phyloP scores from a whole-genome alignment of 805 yeast genomes.

The Sungouiella thailandica region DNA sequence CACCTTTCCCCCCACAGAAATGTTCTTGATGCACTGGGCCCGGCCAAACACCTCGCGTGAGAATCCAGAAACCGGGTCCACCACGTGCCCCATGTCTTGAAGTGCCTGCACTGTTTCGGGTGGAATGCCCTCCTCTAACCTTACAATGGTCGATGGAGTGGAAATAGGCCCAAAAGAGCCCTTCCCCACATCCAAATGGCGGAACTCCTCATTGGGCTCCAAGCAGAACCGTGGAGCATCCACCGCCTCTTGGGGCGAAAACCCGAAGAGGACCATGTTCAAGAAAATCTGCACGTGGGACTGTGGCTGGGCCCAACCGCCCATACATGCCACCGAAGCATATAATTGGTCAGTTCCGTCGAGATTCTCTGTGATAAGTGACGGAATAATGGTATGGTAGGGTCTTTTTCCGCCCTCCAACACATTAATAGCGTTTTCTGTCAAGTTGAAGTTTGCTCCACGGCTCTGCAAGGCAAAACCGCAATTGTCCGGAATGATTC shows the following conservation, averaged over 20 bases:
- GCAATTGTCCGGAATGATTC: conserved; percentile 55
- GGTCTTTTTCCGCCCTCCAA: conserved; percentile 69
- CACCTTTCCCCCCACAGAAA: conserved; percentile 33
- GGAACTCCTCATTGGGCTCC: conserved; percentile 42
- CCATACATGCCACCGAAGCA: conserved; percentile 80
- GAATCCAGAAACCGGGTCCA: conserved; percentile 37
- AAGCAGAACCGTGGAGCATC: conserved; percentile 74
- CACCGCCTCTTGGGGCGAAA: conserved; percentile 67
- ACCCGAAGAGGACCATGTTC: conserved; percentile 57
- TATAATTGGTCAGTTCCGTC: conserved; percentile 39
- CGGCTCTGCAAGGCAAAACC: conserved; percentile 76
- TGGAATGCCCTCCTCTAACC: conserved; percentile 62
- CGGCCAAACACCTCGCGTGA: conserved; percentile 52
- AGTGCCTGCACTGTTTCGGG: conserved; percentile 43
- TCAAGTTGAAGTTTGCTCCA: conserved; percentile 68
- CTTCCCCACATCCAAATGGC: conserved; percentile 43
- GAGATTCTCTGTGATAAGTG: conserved; percentile 53
- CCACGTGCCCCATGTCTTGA: conserved; percentile 52
- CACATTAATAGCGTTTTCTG: conserved; percentile 52
- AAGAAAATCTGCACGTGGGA: conserved; percentile 76
- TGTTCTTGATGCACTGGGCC: conserved; percentile 65
- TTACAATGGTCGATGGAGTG: conserved; percentile 53
- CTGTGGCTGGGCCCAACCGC: conserved; percentile 83
- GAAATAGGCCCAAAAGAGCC: conserved; percentile 66
- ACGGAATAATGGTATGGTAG: conserved; percentile 82